Base-by-base conservation (phyloP, 2,329 filamentous ascomycete genomes). In the Neofusicoccum cordaticola region DNA sequence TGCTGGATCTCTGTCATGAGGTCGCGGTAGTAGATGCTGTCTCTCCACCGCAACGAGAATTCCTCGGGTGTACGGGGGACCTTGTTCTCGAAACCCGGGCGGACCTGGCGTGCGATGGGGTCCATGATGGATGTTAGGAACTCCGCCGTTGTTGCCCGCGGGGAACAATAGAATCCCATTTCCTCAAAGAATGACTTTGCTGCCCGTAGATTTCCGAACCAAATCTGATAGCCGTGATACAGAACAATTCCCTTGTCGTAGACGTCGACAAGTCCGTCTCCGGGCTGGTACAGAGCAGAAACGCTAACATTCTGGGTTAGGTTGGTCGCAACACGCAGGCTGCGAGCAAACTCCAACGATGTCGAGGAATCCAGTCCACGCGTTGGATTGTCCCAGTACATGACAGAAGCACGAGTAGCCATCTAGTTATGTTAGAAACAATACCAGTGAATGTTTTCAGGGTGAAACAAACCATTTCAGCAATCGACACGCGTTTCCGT, bases 161-260 rank as follows among this genome's bases (percentile, higher is more conserved):
- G 75, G 0, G 88, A 88, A 69, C 89, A 91, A 37, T 83, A 73
- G 82, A 86, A 93, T 44, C 90, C 90, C 76, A 90, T 85, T 11
- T 83, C 78, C 69, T 87, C 85, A 66, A 93, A 93, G 75, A 87
- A 93, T 0, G 73, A 73, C 69, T 84, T 87, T 0, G 90, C 90
- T 2, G 80, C 73, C 5, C 70, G 73, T 0, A 86, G 84, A 0
- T 85, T 84, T 0, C 91, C 91, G 67, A 89, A 93, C 78, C 87
- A 94, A 67, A 93, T 93, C 71, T 93, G 85, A 0, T 88, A 84
- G 1, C 91, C 91, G 71, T 93, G 88, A 71, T 93, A 92, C 0
- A 93, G 79, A 0, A 94, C 88, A 0, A 87, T 82, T 0, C 85
- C 86, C 73, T 93, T 93, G 77, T 94, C 90, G 69, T 94, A 93